These are phyloP conservation scores for Arctostaphylos glauca DNA, from an alignment of 148 eudicot genomes.

Conservation along the genomic window DNA sequence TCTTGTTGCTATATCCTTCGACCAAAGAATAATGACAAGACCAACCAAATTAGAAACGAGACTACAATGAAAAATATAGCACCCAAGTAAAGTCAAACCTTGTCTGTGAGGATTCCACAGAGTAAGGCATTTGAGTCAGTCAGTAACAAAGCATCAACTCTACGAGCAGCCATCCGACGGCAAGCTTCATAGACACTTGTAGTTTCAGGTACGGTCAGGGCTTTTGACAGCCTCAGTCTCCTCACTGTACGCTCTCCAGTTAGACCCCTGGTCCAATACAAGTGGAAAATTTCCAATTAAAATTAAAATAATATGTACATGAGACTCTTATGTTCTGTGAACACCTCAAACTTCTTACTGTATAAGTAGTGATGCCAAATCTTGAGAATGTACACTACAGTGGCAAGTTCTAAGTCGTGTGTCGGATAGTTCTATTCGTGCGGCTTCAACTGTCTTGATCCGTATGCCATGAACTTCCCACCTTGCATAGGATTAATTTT, in stretches of 20 bases:
- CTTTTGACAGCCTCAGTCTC: conserved; percentile 82
- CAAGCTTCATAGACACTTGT: conserved; percentile 91
- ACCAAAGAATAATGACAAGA: conserved; percentile 13
- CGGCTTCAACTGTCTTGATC: no score
- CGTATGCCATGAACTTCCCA: no score
- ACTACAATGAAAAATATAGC: not conserved
- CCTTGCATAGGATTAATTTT: no score
- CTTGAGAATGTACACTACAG: no score
- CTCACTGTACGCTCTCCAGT: conserved; percentile 90
- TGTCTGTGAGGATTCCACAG: conserved; percentile 94
- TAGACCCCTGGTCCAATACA: conserved; percentile 54
- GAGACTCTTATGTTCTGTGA: no score
- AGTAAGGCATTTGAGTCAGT: conserved; percentile 93
- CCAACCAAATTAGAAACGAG: not conserved
- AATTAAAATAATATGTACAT: no score
- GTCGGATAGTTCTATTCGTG: no score
- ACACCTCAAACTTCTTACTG: no score
- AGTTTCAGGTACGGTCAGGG: conserved; percentile 87
- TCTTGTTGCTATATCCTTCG: conserved; percentile 85
- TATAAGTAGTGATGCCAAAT: no score
- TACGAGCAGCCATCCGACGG: conserved; percentile 83
- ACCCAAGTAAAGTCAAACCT: conserved; percentile 43
- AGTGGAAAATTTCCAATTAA: not conserved
- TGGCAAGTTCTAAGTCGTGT: no score
- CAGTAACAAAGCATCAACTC: conserved; percentile 86